Percentiles rank a stretch among this genome's conserved stretches.
These are phyloP conservation scores for Primulina eburnea DNA, from an alignment of 257 asterid genomes.

Conservation along the genomic window DNA sequence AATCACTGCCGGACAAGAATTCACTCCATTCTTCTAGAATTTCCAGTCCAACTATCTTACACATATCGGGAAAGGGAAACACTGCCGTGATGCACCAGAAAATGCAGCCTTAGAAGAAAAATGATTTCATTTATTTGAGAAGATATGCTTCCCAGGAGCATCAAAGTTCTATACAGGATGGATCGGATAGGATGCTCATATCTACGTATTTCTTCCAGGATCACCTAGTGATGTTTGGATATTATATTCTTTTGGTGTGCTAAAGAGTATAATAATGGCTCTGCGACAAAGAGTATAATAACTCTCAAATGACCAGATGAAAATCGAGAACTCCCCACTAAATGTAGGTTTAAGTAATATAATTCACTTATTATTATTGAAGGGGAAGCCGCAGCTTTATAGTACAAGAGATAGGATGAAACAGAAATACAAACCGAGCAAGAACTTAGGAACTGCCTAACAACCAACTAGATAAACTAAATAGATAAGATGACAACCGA, in stretches of 20 bases:
- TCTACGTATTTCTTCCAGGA: neutral
- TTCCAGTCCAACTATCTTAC: neutral
- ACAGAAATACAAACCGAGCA: too few species aligned
- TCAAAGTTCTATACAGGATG: neutral
- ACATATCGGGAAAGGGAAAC: neutral
- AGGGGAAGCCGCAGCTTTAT: too few species aligned
- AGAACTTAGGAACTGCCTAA: too few species aligned
- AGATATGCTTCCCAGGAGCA: neutral
- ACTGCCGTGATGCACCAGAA: neutral
- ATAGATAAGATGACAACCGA: too few species aligned
- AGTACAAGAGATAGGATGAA: too few species aligned
- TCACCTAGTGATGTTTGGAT: neutral
- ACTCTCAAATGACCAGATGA: slow-evolving; percentile 17
- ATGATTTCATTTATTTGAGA: neutral
- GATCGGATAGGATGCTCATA: neutral
- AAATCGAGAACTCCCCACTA: slow-evolving; percentile 6
- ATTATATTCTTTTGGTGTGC: neutral
- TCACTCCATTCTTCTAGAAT: neutral
- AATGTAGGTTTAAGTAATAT: too few species aligned
- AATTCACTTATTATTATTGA: too few species aligned
- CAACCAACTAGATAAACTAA: too few species aligned
- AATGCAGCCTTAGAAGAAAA: neutral
- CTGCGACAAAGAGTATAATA: too few species aligned
- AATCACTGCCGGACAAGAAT: neutral
- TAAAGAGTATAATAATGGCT: too few species aligned